These are phyloP conservation scores for Dalbergia oliveri DNA, from an alignment of 306 rosid genomes.

Conservation along the genomic window DNA sequence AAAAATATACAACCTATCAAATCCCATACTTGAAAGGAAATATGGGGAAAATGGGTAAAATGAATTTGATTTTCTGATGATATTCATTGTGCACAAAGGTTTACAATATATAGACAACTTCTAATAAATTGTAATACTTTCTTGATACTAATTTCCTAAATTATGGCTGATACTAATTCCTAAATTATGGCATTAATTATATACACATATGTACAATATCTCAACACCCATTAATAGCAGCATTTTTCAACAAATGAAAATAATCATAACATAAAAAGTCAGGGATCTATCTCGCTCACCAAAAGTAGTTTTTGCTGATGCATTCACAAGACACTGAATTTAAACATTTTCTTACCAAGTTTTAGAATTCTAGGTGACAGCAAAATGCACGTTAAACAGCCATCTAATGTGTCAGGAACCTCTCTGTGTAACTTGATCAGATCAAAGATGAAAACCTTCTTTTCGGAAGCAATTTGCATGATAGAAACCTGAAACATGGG, in stretches of 20 bases:
- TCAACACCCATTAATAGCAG: neutral
- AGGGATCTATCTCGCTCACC: slow-evolving; percentile 1
- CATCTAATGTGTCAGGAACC: slow-evolving; percentile 68
- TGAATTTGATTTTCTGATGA: too few species aligned
- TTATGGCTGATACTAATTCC: too few species aligned
- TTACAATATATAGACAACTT: too few species aligned
- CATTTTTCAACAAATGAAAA: slow-evolving; percentile 34
- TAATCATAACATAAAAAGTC: slow-evolving; percentile 39
- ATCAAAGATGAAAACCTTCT: slow-evolving; percentile 77
- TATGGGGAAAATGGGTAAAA: too few species aligned
- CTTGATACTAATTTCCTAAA: too few species aligned
- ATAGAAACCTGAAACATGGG: slow-evolving; percentile 87
- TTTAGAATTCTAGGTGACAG: slow-evolving; percentile 83
- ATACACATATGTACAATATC: too few species aligned
- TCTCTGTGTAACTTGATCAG: slow-evolving; percentile 78
- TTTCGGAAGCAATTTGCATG: slow-evolving; percentile 92
- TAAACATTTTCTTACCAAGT: slow-evolving; percentile 73
- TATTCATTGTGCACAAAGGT: too few species aligned
- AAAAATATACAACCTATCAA: neutral
- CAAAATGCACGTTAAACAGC: slow-evolving; percentile 74
- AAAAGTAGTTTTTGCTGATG: slow-evolving; percentile 21
- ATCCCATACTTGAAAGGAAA: neutral
- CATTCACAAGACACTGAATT: slow-evolving; percentile 32
- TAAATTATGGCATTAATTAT: too few species aligned
- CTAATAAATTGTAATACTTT: too few species aligned